Percentiles rank a stretch among this genome's conserved stretches.
phyloP scores from a whole-genome alignment of 2,329 filamentous ascomycete species.

The Cytospora mali region DNA sequence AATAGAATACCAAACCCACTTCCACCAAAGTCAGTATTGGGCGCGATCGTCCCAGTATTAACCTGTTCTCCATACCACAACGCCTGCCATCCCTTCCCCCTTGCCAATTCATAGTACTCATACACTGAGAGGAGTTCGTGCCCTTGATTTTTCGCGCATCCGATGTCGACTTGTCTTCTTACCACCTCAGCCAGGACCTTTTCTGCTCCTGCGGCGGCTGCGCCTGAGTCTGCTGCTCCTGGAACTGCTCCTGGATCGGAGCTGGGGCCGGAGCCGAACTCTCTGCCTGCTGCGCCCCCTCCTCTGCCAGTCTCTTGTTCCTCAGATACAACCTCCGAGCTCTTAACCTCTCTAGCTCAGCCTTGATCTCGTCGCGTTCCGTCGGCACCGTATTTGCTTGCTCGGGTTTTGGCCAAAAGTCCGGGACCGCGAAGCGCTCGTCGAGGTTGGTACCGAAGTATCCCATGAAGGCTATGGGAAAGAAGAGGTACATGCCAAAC shows the following conservation, averaged over 20 bases:
- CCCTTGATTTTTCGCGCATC: slow-evolving; percentile 3
- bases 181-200: slow-evolving; percentile 22
- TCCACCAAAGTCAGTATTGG: not conserved
- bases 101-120: slow-evolving; percentile 12
- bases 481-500: slow-evolving; percentile 99
- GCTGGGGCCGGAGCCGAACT: slow-evolving; percentile 16
- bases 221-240: slow-evolving; percentile 34
- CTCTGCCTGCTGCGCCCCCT: slow-evolving; percentile 35
- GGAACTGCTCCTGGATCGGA: slow-evolving; percentile 28
- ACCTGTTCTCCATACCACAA: not conserved
- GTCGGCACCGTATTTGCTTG: slow-evolving; percentile 76
- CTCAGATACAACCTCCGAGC: slow-evolving; percentile 71
- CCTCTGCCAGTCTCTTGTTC: slow-evolving; percentile 58
- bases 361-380: slow-evolving; percentile 79
- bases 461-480: slow-evolving; percentile 99
- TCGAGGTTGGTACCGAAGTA: slow-evolving; percentile 99
- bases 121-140: slow-evolving; percentile 8
- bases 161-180: not conserved
- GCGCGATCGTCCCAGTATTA: not conserved
- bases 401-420: slow-evolving; percentile 89
- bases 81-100: not conserved
- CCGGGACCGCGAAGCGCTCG: slow-evolving; percentile 81
- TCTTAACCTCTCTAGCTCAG: slow-evolving; percentile 75
- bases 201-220: slow-evolving; percentile 31
- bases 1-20: not conserved